phyloP scores from a whole-genome alignment of 1,284 basidiomycete species.

The Rhodotorula sp. region DNA sequence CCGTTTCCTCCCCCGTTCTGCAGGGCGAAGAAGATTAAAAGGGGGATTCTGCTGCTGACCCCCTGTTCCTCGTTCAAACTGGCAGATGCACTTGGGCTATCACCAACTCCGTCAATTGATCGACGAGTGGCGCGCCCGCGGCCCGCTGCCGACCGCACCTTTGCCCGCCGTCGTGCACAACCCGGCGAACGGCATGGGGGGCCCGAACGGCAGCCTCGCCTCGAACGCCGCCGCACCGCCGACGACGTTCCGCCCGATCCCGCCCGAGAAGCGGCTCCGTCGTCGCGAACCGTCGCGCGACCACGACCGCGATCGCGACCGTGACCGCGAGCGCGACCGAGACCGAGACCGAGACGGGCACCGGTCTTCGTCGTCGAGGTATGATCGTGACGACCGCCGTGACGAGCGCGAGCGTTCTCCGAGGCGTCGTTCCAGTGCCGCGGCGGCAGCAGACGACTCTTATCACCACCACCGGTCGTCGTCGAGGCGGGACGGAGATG shows the following conservation, averaged over 20 bases:
- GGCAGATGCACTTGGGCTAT: conserved; percentile 96
- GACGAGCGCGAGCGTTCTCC: conserved; percentile 6
- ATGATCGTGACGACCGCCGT: conserved; percentile 5
- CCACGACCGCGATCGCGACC: not conserved
- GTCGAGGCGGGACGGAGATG: not conserved
- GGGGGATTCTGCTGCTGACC: not conserved
- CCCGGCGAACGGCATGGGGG: conserved; percentile 1
- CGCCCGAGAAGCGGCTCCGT: conserved; percentile 26
- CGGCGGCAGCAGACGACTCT: conserved; percentile 7
- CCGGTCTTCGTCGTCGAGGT: not conserved
- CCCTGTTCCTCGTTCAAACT: not conserved
- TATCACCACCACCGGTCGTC: conserved; percentile 7
- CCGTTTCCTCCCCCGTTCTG: conserved; percentile 14
- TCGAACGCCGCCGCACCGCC: conserved; percentile 11
- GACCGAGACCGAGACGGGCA: conserved; percentile 3
- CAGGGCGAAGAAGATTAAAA: not conserved
- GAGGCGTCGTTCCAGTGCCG: not conserved
- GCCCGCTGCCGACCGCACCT: conserved; percentile 37
- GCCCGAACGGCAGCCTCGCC: not conserved
- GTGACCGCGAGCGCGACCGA: conserved; percentile 4
- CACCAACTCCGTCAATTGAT: conserved; percentile 95
- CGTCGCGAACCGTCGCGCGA: conserved; percentile 15
- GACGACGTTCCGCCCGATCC: conserved; percentile 34
- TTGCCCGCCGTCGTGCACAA: conserved; percentile 46
- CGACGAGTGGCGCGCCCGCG: conserved; percentile 58